Conservation (phyloP, 441 rosid genomes). For the Pelargonium cotyledonis region DNA sequence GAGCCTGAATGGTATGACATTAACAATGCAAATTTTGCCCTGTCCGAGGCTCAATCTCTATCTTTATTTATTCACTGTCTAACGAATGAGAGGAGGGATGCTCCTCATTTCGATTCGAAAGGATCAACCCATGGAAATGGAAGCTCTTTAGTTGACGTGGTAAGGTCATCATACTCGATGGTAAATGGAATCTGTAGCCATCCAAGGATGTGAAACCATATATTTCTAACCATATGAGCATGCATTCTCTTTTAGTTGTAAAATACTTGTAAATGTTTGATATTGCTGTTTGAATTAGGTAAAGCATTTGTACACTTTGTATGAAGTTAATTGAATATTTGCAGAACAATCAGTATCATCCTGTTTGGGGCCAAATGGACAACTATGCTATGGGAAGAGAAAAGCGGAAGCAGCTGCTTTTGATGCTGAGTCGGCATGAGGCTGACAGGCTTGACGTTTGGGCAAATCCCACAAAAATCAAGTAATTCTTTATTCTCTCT, state of each 20-base stretch:
- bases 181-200: constrained; percentile 1
- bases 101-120: constrained; percentile 53
- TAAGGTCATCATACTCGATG: constrained; percentile 21
- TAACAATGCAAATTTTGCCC: constrained; percentile 56
- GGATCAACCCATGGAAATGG: constrained; percentile 61
- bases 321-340: constrained; percentile 23
- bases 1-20: constrained; percentile 88
- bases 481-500: constrained; percentile 22
- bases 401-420: constrained; percentile 83
- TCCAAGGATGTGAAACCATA: neutral
- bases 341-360: constrained; percentile 74
- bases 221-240: constrained; percentile 2
- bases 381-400: constrained; percentile 72
- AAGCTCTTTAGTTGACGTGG: constrained; percentile 47
- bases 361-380: constrained; percentile 96
- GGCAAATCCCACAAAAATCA: constrained; percentile 84
- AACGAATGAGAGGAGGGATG: constrained; percentile 56
- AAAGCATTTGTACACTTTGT: too few species aligned
- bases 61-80: constrained; percentile 72
- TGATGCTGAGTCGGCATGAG: constrained; percentile 93
- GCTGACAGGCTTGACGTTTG: constrained; percentile 99
- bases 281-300: neutral
- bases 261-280: constrained; percentile 8
- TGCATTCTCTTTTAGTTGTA: neutral
- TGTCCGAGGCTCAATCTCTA: constrained; percentile 82